phyloP scores from a whole-genome alignment of 495 filamentous ascomycete species.

The Xylaria intraflava region DNA sequence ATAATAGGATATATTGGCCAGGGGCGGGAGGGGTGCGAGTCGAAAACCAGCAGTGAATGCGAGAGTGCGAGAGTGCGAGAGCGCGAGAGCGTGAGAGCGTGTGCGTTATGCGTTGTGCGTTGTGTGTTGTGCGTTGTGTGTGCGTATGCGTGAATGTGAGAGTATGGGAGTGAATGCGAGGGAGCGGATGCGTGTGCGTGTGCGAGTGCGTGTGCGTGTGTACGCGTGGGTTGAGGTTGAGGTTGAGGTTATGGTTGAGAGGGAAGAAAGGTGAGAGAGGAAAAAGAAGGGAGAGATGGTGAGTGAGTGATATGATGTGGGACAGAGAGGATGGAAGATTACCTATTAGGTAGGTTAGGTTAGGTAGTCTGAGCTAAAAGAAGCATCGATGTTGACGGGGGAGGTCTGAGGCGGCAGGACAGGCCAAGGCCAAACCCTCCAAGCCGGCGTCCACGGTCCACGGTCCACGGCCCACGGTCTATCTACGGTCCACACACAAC shows the following conservation, averaged over 20 bases:
- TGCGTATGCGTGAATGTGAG: neutral
- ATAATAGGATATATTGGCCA: neutral
- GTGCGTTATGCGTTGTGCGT: too few species aligned
- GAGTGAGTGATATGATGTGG: constrained; percentile 30
- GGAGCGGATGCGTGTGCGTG: neutral
- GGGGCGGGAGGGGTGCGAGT: neutral
- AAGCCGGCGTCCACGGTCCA: constrained; percentile 27
- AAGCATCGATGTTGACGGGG: constrained; percentile 25
- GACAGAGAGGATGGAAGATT: constrained; percentile 27
- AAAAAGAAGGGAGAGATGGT: constrained; percentile 16
- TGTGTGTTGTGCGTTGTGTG: neutral
- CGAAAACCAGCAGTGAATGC: too few species aligned
- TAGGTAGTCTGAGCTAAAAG: constrained; percentile 24
- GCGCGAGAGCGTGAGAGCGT: too few species aligned
- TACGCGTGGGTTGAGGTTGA: neutral
- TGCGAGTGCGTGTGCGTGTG: neutral
- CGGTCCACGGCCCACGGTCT: constrained; percentile 19
- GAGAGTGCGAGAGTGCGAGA: too few species aligned
- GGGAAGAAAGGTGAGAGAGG: neutral
- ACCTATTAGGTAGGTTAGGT: too few species aligned
- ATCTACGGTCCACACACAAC: constrained; percentile 8
- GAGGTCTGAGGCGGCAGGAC: constrained; percentile 32
- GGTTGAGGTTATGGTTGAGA: neutral
- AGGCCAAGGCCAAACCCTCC: constrained; percentile 19
- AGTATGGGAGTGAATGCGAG: constrained; percentile 9